phyloP scores from a whole-genome alignment of 2,329 filamentous ascomycete species.

The Xylariaceae sp. region DNA sequence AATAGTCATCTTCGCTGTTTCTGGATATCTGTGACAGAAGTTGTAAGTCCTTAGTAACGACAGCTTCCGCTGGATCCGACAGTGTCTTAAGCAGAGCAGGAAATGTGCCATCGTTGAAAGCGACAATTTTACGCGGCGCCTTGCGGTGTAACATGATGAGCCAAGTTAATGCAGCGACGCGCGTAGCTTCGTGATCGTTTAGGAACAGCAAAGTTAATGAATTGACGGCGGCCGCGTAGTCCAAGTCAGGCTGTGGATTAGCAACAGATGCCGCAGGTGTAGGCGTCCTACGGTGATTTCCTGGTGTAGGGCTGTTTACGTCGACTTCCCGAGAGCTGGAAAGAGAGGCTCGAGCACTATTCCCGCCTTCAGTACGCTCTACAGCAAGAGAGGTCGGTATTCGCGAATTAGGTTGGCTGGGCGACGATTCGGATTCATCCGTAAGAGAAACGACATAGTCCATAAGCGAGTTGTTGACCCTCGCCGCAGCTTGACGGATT shows the following conservation, averaged over 20 bases:
- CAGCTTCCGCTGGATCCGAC: slow-evolving; percentile 90
- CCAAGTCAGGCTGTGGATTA: slow-evolving; percentile 65
- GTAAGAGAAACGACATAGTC: slow-evolving; percentile 90
- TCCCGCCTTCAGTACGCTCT: slow-evolving; percentile 45
- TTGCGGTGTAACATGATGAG: slow-evolving; percentile 97
- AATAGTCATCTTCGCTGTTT: slow-evolving; percentile 96
- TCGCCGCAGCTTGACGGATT: slow-evolving; percentile 80
- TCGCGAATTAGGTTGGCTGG: slow-evolving; percentile 38
- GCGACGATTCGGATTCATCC: slow-evolving; percentile 55
- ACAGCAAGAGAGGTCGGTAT: slow-evolving; percentile 39
- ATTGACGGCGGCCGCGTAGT: slow-evolving; percentile 91
- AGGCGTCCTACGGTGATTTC: slow-evolving; percentile 44
- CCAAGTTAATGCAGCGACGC: slow-evolving; percentile 91
- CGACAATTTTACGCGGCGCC: slow-evolving; percentile 85
- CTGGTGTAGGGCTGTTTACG: slow-evolving; percentile 48
- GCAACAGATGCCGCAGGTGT: slow-evolving; percentile 41
- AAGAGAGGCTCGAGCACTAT: slow-evolving; percentile 49
- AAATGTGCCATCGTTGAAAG: slow-evolving; percentile 96
- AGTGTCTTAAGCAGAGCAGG: slow-evolving; percentile 93
- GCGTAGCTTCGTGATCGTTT: slow-evolving; percentile 93
- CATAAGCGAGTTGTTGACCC: slow-evolving; percentile 87
- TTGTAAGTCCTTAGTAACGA: slow-evolving; percentile 91
- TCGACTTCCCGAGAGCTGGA: slow-evolving; percentile 54
- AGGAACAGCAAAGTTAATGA: slow-evolving; percentile 89
- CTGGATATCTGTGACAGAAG: slow-evolving; percentile 92